Evolutionary conservation across 208 protist species (phyloP), one percentile per base, ranked within the genome.

Genomic region (Trypanosoma rangeli): DNA sequence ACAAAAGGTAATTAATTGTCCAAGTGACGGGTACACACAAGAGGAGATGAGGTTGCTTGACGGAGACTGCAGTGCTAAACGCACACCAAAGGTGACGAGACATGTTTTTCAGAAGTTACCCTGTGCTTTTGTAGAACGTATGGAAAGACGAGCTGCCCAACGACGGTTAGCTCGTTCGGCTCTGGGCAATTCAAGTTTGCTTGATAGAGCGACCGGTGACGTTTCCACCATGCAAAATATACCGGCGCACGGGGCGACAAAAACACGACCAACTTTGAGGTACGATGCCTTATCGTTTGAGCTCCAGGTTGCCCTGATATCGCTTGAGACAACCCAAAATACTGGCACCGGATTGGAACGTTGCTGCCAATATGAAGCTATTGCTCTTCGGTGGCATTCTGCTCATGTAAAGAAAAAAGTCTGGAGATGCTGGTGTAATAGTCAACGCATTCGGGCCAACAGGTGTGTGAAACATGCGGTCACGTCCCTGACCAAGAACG

Each of bases 81-180:
- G 3, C 20, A 57, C 62, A 29, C 3, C 16, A n/a, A 48, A 15
- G 0, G 29, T 22, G 3, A 46, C 18, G 28, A 57, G 62, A 31
- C 7, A 22, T 42, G n/a, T 20, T 29, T 5, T 29, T n/a, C 33
- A 49, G 9, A 24, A 20, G 18, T 29, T 31, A 26, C 33, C 20
- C 20, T 50, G 42, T 37, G 56, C 70, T 22, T 75, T 77, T 67
- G 59, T 82, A 50, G 54, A 55, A n/a, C 70, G 67, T 20, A 78
- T 78, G 67, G 71, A 66, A 66, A 60, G 71, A 33, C 71, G 76
- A 48, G 71, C 71, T 12, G 66, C 65, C 18, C 61, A 63, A 29
- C 64, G 76, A 18, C 52, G 68, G 9, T 15, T 26, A 22, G 73
- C 66, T 9, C 67, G 60, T 12, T 35, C n/a, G 39, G 65, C 39